Evolutionary conservation across 371 early-diverging fungal species (phyloP).

Genomic region (Mucor lusitanicus): DNA sequence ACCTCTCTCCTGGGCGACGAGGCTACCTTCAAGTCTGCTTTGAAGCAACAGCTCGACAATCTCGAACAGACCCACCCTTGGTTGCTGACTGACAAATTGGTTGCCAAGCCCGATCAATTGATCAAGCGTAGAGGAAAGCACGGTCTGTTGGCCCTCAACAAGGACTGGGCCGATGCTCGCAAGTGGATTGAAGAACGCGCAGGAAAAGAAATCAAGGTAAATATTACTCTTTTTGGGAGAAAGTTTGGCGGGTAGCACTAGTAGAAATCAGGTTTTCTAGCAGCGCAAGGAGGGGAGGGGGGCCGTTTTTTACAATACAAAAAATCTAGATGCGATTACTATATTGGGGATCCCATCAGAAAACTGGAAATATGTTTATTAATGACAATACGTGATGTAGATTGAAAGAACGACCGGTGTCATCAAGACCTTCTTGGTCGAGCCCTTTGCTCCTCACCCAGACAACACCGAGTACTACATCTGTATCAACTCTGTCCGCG

Average conservation of each 20-base stretch:
- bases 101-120: conserved; percentile 96
- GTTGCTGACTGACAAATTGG: conserved; percentile 81
- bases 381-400: conserved; percentile 30
- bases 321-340: conserved; percentile 19
- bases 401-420: conserved; percentile 85
- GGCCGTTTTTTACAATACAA: background rate
- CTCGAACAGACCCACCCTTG: conserved; percentile 85
- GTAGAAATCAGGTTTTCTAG: background rate
- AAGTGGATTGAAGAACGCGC: conserved; percentile 90
- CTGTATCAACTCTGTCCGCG: conserved; percentile 94
- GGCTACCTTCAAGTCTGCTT: conserved; percentile 54
- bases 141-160: conserved; percentile 89
- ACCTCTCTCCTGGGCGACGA: conserved; percentile 54
- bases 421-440: conserved; percentile 93
- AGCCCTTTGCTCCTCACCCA: conserved; percentile 95
- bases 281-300: background rate
- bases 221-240: background rate
- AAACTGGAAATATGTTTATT: conserved; percentile 1
- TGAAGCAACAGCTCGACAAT: conserved; percentile 65
- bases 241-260: background rate
- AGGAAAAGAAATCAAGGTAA: conserved; percentile 82
- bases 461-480: conserved; percentile 93
- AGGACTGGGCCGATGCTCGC: conserved; percentile 84
- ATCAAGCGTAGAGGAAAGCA: conserved; percentile 97
- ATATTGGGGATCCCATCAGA: conserved; percentile 5